A percentile compares a stretch with the other conserved stretches of the same genome.
These are phyloP conservation scores for Clausena lansium DNA, from an alignment of 345 rosid species.

Conservation along the genomic window DNA sequence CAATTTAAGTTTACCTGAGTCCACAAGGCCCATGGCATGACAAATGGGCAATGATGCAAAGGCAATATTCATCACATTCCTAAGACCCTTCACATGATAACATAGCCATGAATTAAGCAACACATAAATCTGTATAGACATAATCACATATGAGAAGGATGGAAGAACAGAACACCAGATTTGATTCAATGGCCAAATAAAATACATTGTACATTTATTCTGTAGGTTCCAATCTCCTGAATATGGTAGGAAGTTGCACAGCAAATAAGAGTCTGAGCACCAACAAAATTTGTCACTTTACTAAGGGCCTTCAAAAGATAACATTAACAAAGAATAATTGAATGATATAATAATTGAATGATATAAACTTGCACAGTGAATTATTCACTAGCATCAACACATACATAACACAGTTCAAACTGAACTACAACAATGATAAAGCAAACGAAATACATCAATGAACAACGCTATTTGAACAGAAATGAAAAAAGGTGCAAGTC, in stretches of 20 bases:
- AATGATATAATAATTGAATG: not conserved
- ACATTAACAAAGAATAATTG: not conserved
- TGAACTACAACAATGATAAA: slow-evolving; percentile 9
- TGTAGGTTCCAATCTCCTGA: not conserved
- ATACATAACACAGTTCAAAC: not conserved
- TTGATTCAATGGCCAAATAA: not conserved
- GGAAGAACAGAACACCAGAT: not conserved
- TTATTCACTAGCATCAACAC: not conserved
- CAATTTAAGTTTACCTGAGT: not conserved
- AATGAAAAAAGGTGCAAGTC: not conserved
- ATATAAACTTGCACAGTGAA: slow-evolving; percentile 5
- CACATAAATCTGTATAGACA: not conserved
- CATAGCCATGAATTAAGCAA: not conserved
- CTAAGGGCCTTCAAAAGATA: not conserved
- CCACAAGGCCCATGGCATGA: not conserved
- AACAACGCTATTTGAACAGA: not conserved
- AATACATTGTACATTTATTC: not conserved
- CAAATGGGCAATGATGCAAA: not conserved
- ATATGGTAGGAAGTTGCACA: slow-evolving; percentile 10
- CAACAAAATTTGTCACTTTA: not conserved
- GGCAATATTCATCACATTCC: slow-evolving; percentile 1
- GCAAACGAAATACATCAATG: not conserved
- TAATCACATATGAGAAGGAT: not conserved
- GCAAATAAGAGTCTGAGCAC: not conserved
- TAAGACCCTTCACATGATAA: not conserved